Evolutionary conservation across 306 rosid species (phyloP).

Genomic region (Canavalia gladiata): DNA sequence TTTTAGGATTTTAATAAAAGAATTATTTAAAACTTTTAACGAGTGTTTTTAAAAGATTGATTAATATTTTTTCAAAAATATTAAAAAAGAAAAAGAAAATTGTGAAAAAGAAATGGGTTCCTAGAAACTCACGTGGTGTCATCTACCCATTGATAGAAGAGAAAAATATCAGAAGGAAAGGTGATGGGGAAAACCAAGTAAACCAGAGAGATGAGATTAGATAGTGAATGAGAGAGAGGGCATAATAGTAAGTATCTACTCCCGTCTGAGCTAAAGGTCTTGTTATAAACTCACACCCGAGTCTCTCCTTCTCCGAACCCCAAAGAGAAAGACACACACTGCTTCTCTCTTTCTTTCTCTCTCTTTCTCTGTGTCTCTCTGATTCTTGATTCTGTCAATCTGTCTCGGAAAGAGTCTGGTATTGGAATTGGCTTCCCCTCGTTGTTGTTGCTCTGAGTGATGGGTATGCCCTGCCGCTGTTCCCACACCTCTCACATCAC

Average conservation of each 20-base stretch:
- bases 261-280: not conserved
- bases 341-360: not conserved
- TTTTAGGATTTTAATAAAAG: too few relatives aligned
- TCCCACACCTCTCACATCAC: conserved; percentile 95
- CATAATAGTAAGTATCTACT: not conserved
- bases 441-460: conserved; percentile 67
- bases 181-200: not conserved
- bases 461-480: conserved; percentile 93
- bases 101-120: not conserved
- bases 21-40: too few relatives aligned
- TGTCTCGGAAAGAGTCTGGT: too few relatives aligned
- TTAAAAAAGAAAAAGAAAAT: too few relatives aligned
- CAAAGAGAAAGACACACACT: conserved; percentile 1
- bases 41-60: too few relatives aligned
- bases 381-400: not conserved
- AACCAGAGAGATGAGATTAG: not conserved
- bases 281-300: conserved; percentile 33
- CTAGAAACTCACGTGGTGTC: conserved; percentile 41
- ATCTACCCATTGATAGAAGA: conserved; percentile 20
- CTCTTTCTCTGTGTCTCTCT: not conserved
- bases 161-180: conserved; percentile 7
- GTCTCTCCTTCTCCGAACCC: not conserved
- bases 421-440: not conserved
- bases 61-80: too few relatives aligned
- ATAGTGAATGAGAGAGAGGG: not conserved